phyloP scores from a whole-genome alignment of 1,139 yeast species.

The Suhomyces bolitotheri region DNA sequence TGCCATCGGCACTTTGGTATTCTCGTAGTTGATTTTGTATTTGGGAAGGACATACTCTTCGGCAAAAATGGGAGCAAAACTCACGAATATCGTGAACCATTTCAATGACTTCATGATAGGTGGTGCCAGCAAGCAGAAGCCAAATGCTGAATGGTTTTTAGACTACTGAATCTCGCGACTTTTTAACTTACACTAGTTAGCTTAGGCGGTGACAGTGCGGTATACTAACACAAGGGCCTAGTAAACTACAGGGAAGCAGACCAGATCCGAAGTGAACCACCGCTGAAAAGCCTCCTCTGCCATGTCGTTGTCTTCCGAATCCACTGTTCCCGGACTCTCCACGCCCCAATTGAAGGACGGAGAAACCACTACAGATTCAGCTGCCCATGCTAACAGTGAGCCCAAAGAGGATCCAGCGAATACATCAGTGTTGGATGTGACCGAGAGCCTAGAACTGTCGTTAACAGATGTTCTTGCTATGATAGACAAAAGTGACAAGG shows the following conservation, averaged over 20 bases:
- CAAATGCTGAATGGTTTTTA: slow-evolving; percentile 2
- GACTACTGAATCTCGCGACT: slow-evolving; percentile 6
- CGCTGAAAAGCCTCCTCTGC: no score
- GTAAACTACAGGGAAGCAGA: neutral
- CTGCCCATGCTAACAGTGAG: slow-evolving; percentile 2
- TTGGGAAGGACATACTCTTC: slow-evolving; percentile 9
- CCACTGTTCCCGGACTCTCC: slow-evolving; percentile 15
- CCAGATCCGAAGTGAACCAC: neutral
- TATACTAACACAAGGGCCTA: neutral
- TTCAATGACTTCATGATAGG: slow-evolving; percentile 2
- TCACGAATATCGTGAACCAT: slow-evolving; percentile 1
- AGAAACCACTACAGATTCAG: slow-evolving; percentile 5
- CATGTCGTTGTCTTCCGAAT: slow-evolving; percentile 8
- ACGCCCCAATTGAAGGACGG: slow-evolving; percentile 16
- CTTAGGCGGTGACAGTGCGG: no score
- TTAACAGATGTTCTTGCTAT: slow-evolving; percentile 33
- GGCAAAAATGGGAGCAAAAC: slow-evolving; percentile 1
- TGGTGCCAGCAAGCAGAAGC: neutral
- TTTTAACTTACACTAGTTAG: no score
- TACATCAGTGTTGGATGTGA: slow-evolving; percentile 51
- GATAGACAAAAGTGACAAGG: slow-evolving; percentile 32
- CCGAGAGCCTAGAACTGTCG: slow-evolving; percentile 48
- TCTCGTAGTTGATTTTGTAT: slow-evolving; percentile 13
- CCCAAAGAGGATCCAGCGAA: slow-evolving; percentile 3
- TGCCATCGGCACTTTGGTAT: slow-evolving; percentile 13